Evolutionary conservation across 2,329 filamentous ascomycete species (phyloP).

Genomic region (Aureobasidium sp.): DNA sequence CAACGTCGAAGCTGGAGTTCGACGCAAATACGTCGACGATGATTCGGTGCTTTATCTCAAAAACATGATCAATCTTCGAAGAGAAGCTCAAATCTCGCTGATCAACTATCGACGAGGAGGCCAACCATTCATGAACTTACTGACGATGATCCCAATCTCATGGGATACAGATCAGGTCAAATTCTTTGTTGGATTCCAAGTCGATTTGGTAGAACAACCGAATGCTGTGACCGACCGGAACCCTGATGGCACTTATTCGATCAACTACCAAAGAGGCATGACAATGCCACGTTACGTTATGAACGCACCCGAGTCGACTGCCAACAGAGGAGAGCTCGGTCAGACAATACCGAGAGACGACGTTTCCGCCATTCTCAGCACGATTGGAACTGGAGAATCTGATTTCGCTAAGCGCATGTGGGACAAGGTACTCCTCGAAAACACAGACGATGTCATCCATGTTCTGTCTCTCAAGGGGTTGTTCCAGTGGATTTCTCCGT

Average conservation of each 20-base stretch:
- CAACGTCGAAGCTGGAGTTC: conserved; percentile 67
- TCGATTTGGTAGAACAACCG: conserved; percentile 87
- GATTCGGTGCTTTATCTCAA: conserved; percentile 77
- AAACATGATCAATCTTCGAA: conserved; percentile 62
- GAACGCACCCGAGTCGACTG: conserved; percentile 58
- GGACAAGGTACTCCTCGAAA: conserved; percentile 89
- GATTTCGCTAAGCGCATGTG: conserved; percentile 76
- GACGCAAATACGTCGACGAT: conserved; percentile 82
- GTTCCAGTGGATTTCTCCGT: conserved; percentile 85
- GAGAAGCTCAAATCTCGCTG: conserved; percentile 82
- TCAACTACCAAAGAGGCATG: conserved; percentile 81
- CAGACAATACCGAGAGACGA: conserved; percentile 78
- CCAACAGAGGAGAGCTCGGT: conserved; percentile 57
- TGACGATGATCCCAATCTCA: conserved; percentile 91
- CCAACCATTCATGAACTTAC: conserved; percentile 86
- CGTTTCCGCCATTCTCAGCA: conserved; percentile 72
- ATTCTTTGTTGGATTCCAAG: conserved; percentile 92
- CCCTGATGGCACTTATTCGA: conserved; percentile 63
- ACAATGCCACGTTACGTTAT: conserved; percentile 74
- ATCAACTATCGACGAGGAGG: conserved; percentile 96
- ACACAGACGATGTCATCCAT: conserved; percentile 87
- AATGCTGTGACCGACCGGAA: conserved; percentile 67
- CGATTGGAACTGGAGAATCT: conserved; percentile 61
- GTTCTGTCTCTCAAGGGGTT: conserved; percentile 85
- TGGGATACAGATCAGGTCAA: conserved; percentile 73